Evolutionary conservation across 2,329 filamentous ascomycete genomes (phyloP), one percentile per base, ranked within the genome.

Genomic region (Hymenoscyphus linearis): DNA sequence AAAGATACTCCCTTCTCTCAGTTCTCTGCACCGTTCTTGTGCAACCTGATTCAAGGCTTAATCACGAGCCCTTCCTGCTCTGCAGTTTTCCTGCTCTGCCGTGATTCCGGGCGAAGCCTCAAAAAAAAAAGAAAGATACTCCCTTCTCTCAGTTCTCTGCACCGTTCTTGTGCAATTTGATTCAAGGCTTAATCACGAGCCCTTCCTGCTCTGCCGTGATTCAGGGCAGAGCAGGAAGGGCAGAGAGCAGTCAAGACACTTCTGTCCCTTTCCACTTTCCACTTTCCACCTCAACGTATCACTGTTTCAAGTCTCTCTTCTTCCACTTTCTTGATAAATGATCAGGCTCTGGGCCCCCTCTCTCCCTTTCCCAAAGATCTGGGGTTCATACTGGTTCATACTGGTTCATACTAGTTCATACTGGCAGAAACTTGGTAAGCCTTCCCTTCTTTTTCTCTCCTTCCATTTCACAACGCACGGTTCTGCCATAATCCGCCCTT

Each of bases 1-100:
- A n/a, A 22, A n/a, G 37, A 31, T 9, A 31, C 31, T 31, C 31
- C 10, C 16, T 18, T 22, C n/a, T n/a, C n/a, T n/a, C n/a, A n/a
- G n/a, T n/a, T 50, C 44, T 50, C 44, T 50, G 44, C 44, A 50
- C 44, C 44, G 44, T 50, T 50, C 44, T 50, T 10, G 44, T 50
- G 18, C n/a, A 50, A 50, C 44, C 44, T 50, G 44, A 18, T 12
- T 4, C 44, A 18, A 50, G 44, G 22, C n/a, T n/a, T n/a, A n/a
- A n/a, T n/a, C n/a, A n/a, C n/a, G n/a, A n/a, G n/a, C n/a, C n/a
- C n/a, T n/a, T n/a, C n/a, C n/a, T n/a, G n/a, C n/a, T n/a, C n/a
- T n/a, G n/a, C n/a, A n/a, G n/a, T n/a, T n/a, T n/a, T n/a, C n/a
- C n/a, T n/a, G n/a, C n/a, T n/a, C n/a, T n/a, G n/a, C n/a, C n/a